Conservation (phyloP, 768 basidiomycete genomes). For the Pulveroboletus sp. region DNA sequence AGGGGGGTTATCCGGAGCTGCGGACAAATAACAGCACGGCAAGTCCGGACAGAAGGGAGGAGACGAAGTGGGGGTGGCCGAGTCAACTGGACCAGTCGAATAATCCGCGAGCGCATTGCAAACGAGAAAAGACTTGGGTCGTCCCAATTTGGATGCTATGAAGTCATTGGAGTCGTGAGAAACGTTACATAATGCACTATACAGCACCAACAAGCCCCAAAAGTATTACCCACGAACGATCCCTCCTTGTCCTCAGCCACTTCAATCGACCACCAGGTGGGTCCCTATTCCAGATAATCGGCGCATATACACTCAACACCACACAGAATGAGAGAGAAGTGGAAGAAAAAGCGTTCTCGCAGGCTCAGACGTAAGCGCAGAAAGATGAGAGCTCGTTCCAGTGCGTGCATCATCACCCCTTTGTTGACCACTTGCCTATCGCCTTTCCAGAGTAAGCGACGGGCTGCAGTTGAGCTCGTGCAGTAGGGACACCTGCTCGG, state of each 20-base stretch:
- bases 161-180: slow-evolving; percentile 16
- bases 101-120: slow-evolving; percentile 12
- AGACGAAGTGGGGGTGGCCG: neutral
- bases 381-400: slow-evolving; percentile 96
- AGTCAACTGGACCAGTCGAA: slow-evolving; percentile 1
- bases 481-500: slow-evolving; percentile 15
- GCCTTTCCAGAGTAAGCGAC: slow-evolving; percentile 37
- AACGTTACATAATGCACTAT: slow-evolving; percentile 31
- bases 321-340: slow-evolving; percentile 90
- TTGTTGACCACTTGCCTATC: neutral
- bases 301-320: neutral
- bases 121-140: neutral
- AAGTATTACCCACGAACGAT: slow-evolving; percentile 15
- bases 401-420: slow-evolving; percentile 44
- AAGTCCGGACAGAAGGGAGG: neutral
- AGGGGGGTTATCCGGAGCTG: slow-evolving; percentile 12
- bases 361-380: slow-evolving; percentile 92
- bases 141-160: no score
- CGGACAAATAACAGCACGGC: neutral
- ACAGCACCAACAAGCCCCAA: slow-evolving; percentile 35
- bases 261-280: slow-evolving; percentile 30
- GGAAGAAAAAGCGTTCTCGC: slow-evolving; percentile 94
- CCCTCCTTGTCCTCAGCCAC: slow-evolving; percentile 25
- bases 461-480: slow-evolving; percentile 28
- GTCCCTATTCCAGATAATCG: neutral